phyloP scores from a whole-genome alignment of 1,284 basidiomycete genomes.

The Dichomitus squalens region DNA sequence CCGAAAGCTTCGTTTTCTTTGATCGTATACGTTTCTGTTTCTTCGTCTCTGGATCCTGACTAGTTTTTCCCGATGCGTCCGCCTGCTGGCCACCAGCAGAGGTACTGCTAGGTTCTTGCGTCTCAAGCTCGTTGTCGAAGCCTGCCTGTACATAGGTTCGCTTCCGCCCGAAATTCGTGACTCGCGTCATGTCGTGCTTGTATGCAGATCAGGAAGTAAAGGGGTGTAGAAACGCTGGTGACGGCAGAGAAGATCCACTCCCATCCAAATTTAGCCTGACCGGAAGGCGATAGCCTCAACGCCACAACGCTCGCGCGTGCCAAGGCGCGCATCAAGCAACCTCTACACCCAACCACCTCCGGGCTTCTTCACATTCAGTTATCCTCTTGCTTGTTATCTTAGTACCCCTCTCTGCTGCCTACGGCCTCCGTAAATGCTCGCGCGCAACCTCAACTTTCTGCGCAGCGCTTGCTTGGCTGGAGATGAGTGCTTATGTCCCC shows the following conservation, averaged over 20 bases:
- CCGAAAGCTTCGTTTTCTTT: constrained; percentile 31
- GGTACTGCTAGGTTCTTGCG: neutral
- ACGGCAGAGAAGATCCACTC: constrained; percentile 3
- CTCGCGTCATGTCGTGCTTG: constrained; percentile 60
- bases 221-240: neutral
- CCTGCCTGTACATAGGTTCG: constrained; percentile 71
- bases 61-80: neutral
- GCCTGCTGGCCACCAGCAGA: neutral
- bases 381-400: neutral
- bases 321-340: neutral
- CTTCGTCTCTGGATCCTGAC: constrained; percentile 39
- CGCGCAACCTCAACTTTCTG: constrained; percentile 17
- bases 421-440: constrained; percentile 15
- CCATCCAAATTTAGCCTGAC: constrained; percentile 5
- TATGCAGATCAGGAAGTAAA: neutral
- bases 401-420: neutral
- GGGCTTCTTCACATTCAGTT: neutral
- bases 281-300: constrained; percentile 14
- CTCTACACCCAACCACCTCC: neutral
- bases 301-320: constrained; percentile 12
- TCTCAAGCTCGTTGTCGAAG: constrained; percentile 36
- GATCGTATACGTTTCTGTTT: constrained; percentile 44
- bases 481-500: constrained; percentile 10
- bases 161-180: constrained; percentile 72
- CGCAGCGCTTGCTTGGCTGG: constrained; percentile 2